Evolutionary conservation across 768 basidiomycete genomes (phyloP).

Genomic region (Tricholoma sp.): DNA sequence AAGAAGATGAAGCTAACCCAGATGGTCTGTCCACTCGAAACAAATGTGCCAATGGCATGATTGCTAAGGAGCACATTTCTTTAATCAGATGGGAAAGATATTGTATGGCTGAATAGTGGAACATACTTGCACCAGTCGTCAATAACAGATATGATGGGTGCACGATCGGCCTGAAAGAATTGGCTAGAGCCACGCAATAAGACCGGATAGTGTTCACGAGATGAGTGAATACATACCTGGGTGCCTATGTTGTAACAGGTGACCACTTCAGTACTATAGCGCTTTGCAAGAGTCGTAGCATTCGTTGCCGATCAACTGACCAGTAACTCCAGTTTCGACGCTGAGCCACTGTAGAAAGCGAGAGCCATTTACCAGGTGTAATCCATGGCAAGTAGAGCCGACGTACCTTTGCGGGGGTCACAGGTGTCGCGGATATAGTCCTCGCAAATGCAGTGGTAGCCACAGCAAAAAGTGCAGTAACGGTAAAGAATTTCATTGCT

Average conservation of each 20-base stretch:
- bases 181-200: background rate
- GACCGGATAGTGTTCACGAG: background rate
- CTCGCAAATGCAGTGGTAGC: background rate
- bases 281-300: conserved; percentile 1
- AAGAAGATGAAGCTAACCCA: conserved; percentile 4
- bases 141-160: conserved; percentile 6
- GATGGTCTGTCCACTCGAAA: conserved; percentile 4
- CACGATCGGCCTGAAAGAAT: conserved; percentile 3
- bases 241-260: conserved; percentile 7
- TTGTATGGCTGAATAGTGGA: background rate
- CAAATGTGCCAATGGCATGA: conserved; percentile 3
- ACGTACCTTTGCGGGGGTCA: background rate
- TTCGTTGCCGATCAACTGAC: background rate
- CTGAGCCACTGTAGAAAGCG: conserved; percentile 2
- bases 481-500: background rate
- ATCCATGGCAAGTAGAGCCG: background rate
- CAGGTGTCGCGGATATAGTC: conserved; percentile 1
- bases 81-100: background rate
- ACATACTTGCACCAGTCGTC: conserved; percentile 8
- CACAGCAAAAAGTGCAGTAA: conserved; percentile 1
- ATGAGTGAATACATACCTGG: background rate
- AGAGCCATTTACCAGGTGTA: background rate
- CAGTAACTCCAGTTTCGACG: conserved; percentile 4
- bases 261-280: conserved; percentile 3
- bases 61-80: background rate